Conservation (phyloP, 768 basidiomycete species). For the Lactarius sp. region DNA sequence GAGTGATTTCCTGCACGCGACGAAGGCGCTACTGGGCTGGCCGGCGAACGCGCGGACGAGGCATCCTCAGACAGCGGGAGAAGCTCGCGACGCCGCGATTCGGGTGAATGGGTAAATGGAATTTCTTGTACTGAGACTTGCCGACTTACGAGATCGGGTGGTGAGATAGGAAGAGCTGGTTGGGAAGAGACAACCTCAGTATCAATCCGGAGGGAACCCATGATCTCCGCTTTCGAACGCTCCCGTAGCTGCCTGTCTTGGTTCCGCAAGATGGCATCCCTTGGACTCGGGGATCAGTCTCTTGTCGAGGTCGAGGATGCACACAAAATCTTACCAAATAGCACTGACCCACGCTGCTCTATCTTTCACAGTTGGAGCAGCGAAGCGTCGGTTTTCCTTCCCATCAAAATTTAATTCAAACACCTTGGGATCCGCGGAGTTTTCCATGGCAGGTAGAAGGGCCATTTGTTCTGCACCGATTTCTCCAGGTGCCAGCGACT, state of each 20-base stretch:
- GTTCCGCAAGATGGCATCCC: slow-evolving; percentile 54
- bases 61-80: neutral
- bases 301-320: neutral
- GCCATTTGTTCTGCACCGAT: slow-evolving; percentile 42
- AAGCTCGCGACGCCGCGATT: neutral
- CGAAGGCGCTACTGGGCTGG: neutral
- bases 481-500: slow-evolving; percentile 45
- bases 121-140: neutral
- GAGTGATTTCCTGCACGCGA: neutral
- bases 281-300: slow-evolving; percentile 27
- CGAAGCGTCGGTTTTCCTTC: slow-evolving; percentile 52
- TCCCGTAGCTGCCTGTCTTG: slow-evolving; percentile 29
- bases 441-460: slow-evolving; percentile 36
- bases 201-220: slow-evolving; percentile 27
- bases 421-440: slow-evolving; percentile 44
- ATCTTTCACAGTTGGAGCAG: slow-evolving; percentile 53
- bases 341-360: slow-evolving; percentile 71
- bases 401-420: slow-evolving; percentile 65
- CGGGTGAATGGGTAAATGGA: neutral
- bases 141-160: neutral
- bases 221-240: slow-evolving; percentile 23
- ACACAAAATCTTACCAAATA: slow-evolving; percentile 50
- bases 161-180: neutral
- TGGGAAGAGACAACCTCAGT: neutral
- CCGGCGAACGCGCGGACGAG: neutral